Percentiles rank a stretch among this genome's conserved stretches.
Conservation (phyloP, 257 asterid genomes). For the Solanum corneliomulleri region DNA sequence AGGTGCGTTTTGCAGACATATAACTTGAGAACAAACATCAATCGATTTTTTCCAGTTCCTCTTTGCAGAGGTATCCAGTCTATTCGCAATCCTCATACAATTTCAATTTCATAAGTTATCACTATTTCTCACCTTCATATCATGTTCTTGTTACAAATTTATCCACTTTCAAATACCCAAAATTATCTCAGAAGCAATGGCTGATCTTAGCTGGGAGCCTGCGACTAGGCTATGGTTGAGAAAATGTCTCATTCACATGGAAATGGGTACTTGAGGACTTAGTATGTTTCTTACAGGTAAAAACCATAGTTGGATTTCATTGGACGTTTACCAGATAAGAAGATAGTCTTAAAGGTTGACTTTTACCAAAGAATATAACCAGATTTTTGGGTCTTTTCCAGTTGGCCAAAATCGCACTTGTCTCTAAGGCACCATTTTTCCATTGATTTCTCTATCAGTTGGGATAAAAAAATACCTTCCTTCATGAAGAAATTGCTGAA, state of each 20-base stretch:
- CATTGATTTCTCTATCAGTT: background rate
- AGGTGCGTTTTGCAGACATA: background rate
- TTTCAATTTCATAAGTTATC: background rate
- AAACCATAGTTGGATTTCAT: background rate
- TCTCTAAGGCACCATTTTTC: background rate
- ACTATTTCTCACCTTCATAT: background rate
- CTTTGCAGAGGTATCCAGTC: background rate
- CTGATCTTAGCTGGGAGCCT: background rate
- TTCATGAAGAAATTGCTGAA: background rate
- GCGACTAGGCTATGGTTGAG: background rate
- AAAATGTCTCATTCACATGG: background rate
- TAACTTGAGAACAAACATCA: background rate
- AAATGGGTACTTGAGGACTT: background rate
- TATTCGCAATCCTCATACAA: background rate
- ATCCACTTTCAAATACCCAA: background rate
- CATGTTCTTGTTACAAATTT: background rate
- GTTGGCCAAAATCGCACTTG: background rate
- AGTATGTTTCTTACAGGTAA: background rate
- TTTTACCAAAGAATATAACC: background rate
- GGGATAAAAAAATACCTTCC: background rate
- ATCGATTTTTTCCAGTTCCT: background rate
- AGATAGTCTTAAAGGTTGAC: background rate
- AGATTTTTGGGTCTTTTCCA: background rate
- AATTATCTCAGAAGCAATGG: background rate
- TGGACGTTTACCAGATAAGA: background rate